Base-by-base conservation (phyloP, 768 basidiomycete genomes). In the Punctularia strigosozonata region DNA sequence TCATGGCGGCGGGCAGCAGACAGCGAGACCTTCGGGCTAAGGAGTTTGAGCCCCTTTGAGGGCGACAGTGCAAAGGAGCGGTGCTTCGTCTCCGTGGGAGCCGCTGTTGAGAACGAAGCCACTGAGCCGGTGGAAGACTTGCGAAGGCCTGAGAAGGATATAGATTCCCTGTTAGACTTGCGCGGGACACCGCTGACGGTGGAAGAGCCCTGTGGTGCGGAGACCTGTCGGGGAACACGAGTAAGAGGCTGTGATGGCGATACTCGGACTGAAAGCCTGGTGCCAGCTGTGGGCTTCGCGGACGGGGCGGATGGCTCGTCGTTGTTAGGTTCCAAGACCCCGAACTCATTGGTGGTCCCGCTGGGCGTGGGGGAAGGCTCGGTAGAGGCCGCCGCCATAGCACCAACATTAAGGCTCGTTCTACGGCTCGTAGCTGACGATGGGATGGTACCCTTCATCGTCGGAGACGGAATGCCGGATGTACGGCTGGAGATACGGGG, bases 401-500 rank as follows among this genome's bases (percentile, higher is more conserved):
- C 64, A 25, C 64, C 64, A 14, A 69, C 66, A 48, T 71, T 73
- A 20, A 75, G 66, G 50, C 84, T 87, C n/a, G 75, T 61, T 30
- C 88, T 69, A 25, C 82, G 75, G 43, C 65, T 69, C 6, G n/a
- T n/a, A n/a, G n/a, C n/a, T n/a, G n/a, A n/a, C n/a, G n/a, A n/a
- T n/a, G 69, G 63, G 37, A 73, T 56, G 26, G 54, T 54, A 30
- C 6, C 52, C 50, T 77, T 78, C 39, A 75, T 56, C 31, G 80
- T 71, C 12, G 87, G 87, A 5, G 86, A 86, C 34, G 74, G 70
- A 38, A 70, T 71, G 7, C 81, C 75, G 4, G 87, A 84, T 2
- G 80, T 77, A 24, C 81, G 73, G 51, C 85, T 85, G n/a, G 86
- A 82, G 28, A 92, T 90, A 19, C 88, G 83, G 34, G 88, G 88